Base-by-base conservation (phyloP, 2,329 filamentous ascomycete genomes). In the Colletotrichum spaethianum region DNA sequence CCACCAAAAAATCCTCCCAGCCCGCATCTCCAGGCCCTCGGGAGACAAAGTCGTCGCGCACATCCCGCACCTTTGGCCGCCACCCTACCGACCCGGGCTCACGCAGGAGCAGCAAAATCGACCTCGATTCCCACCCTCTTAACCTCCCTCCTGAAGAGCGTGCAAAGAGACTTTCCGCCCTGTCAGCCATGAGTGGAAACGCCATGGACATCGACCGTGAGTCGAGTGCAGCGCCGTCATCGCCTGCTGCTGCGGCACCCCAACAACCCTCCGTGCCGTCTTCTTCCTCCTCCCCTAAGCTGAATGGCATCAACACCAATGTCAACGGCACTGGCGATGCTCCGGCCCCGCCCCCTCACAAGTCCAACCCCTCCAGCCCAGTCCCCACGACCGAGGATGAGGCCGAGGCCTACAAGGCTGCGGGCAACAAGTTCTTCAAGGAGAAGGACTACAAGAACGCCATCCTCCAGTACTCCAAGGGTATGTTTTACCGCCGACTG, bases 351-450 rank as follows among this genome's bases (percentile, higher is more conserved):
- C 93, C 93, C 63, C 93, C 93, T 71, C 93, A 95, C 83, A 88
- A 89, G 77, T 91, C 89, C 36, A 90, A 88, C 78, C 88, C 89
- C 55, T 87, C 87, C 67, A 91, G 88, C 80, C 90, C 89, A 53
- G 84, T 85, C 61, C 84, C 86, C 55, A 86, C 83, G 44, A 81
- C 86, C 31, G 82, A 84, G 52, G 93, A 96, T 65, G 94, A 98
- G 80, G 94, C 96, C 33, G 96, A 99, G 84, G 88, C 91, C 16
- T 98, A 93, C 89, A 99, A 99, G 87, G 90, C 93, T 77, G 91
- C 94, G 2, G 96, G 96, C 71, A 99, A 99, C 86, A 96, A 96
- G 79, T 96, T 94, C 80, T 99, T 98, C 89, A 98, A 98, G 86
- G 94, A 95, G 75, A 94, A 93, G 80, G 94, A 98, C 79, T 99